Percentiles rank a stretch among this genome's conserved stretches.
Evolutionary conservation across 257 asterid genomes (phyloP).

Genomic region (Linderniella brevidens): DNA sequence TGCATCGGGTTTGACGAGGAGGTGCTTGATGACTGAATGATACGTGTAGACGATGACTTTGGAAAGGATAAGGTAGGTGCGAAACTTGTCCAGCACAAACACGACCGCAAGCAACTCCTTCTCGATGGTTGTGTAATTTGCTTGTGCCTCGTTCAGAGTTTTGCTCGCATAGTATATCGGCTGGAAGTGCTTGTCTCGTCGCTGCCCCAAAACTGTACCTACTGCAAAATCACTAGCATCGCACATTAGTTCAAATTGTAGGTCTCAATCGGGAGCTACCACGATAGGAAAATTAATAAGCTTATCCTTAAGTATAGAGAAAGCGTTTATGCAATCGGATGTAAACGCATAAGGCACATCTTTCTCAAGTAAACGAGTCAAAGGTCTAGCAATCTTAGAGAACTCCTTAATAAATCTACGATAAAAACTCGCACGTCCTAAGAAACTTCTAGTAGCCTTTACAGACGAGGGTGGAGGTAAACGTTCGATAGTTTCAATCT

Average conservation of each 20-base stretch:
- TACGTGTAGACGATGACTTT: not conserved
- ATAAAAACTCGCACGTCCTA: not conserved
- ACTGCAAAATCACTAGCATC: not conserved
- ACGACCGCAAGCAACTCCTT: not conserved
- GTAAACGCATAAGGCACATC: not conserved
- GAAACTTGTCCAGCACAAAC: not conserved
- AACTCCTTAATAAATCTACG: not conserved
- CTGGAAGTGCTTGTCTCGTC: not conserved
- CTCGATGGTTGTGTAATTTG: not conserved
- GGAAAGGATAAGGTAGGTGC: not conserved
- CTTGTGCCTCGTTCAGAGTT: not conserved
- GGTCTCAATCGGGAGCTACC: not conserved
- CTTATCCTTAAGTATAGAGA: not conserved
- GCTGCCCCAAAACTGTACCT: no score
- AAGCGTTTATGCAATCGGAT: not conserved
- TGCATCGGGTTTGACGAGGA: no score
- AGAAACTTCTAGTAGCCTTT: not conserved
- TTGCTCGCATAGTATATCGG: not conserved
- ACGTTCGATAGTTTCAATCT: not conserved
- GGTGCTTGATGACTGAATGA: no score
- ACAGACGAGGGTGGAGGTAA: not conserved
- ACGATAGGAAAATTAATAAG: not conserved
- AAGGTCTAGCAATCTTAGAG: not conserved
- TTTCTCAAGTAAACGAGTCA: not conserved
- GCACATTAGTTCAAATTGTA: not conserved